A percentile compares a stretch with the other conserved stretches of the same genome.
phyloP scores from a whole-genome alignment of 2,329 filamentous ascomycete species.

The Immersiporthe knoxdaviesiana region DNA sequence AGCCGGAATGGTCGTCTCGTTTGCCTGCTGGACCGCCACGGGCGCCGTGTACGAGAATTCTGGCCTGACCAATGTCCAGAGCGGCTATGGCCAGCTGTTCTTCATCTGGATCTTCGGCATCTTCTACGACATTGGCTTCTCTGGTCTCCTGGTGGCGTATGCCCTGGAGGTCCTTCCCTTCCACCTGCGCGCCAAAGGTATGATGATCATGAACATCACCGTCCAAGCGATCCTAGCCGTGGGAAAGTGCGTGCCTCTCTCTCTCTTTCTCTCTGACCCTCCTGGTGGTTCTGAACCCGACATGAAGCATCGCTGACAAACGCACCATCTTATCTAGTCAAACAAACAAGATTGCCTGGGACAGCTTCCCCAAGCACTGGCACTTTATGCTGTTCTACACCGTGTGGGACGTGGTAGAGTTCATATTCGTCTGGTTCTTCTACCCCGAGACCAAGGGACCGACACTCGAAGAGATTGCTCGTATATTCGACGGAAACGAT shows the following conservation, averaged over 20 bases:
- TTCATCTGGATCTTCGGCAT: slow-evolving; percentile 64
- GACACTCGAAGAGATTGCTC: slow-evolving; percentile 71
- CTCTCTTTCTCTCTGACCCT: background rate
- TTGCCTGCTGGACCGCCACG: slow-evolving; percentile 51
- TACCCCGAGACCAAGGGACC: slow-evolving; percentile 73
- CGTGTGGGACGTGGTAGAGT: slow-evolving; percentile 62
- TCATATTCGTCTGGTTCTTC: slow-evolving; percentile 67
- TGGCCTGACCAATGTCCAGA: slow-evolving; percentile 41
- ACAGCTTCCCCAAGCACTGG: slow-evolving; percentile 62
- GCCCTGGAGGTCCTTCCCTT: slow-evolving; percentile 63
- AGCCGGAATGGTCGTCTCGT: slow-evolving; percentile 51
- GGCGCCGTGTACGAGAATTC: slow-evolving; percentile 55
- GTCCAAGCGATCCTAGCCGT: slow-evolving; percentile 65
- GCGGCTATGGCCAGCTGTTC: slow-evolving; percentile 56
- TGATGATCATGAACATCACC: slow-evolving; percentile 68
- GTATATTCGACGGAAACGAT: slow-evolving; percentile 70
- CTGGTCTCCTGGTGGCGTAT: slow-evolving; percentile 60
- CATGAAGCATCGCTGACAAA: background rate
- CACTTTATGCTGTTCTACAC: slow-evolving; percentile 70
- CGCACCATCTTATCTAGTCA: slow-evolving; percentile 49
- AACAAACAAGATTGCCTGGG: slow-evolving; percentile 67
- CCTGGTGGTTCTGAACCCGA: no score
- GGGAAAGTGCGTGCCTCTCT: slow-evolving; percentile 54
- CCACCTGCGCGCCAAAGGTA: slow-evolving; percentile 59
- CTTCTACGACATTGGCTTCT: slow-evolving; percentile 64